phyloP scores from a whole-genome alignment of 371 early-diverging fungal genomes.

The Mortierella sp. region DNA sequence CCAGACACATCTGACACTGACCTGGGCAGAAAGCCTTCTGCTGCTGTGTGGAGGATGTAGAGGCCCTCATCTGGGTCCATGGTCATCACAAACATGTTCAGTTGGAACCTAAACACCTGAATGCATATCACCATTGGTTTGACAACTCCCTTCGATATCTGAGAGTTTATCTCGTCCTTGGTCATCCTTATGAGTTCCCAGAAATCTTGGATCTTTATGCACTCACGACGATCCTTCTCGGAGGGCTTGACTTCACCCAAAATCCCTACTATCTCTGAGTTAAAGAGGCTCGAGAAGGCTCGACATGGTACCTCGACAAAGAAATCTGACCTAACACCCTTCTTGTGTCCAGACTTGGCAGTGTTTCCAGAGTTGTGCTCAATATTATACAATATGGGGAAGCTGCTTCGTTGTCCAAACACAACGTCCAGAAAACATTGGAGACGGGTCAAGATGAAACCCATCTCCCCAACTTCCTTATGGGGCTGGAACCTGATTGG shows the following conservation, averaged over 20 bases:
- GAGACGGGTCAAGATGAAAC: slow-evolving; percentile 3
- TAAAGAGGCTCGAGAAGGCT: slow-evolving; percentile 2
- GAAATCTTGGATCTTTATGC: slow-evolving; percentile 1
- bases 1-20: not conserved
- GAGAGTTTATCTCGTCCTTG: slow-evolving; percentile 5
- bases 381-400: slow-evolving; percentile 7
- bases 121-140: slow-evolving; percentile 5
- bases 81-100: slow-evolving; percentile 6
- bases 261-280: slow-evolving; percentile 6
- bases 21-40: not conserved
- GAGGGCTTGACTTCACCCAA: slow-evolving; percentile 8
- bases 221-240: slow-evolving; percentile 4
- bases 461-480: not conserved
- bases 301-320: slow-evolving; percentile 5
- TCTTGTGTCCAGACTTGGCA: not conserved
- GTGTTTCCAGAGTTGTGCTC: slow-evolving; percentile 1
- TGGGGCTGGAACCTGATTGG: not conserved
- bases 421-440: slow-evolving; percentile 9
- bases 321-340: slow-evolving; percentile 3
- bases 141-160: not conserved
- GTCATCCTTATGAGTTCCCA: slow-evolving; percentile 4
- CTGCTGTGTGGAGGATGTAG: not conserved
- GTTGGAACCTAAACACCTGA: slow-evolving; percentile 4
- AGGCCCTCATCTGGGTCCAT: slow-evolving; percentile 1
- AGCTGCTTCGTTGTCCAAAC: slow-evolving; percentile 8